Percentiles rank a stretch among this genome's conserved stretches.
Evolutionary conservation across 495 filamentous ascomycete genomes (phyloP).

Genomic region (Daldinia caldariorum): DNA sequence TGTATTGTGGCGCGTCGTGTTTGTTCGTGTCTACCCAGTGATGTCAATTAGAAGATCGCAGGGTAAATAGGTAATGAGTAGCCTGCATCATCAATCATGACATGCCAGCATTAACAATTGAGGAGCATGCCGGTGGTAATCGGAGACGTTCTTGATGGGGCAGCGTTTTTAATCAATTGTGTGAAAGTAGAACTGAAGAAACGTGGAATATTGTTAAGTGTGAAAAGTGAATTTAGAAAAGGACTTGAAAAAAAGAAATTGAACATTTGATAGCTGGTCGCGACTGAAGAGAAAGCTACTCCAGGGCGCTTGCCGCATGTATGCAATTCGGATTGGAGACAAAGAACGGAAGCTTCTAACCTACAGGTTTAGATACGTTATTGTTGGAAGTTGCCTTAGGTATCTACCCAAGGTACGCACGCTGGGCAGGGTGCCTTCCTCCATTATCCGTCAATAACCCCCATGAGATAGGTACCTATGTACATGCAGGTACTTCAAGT

Average conservation of each 20-base stretch:
- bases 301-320: slow-evolving; percentile 8
- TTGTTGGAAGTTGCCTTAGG: no score
- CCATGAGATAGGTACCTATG: slow-evolving; percentile 8
- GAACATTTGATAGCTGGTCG: slow-evolving; percentile 1
- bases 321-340: slow-evolving; percentile 5
- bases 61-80: slow-evolving; percentile 23
- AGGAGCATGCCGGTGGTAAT: neutral
- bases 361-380: neutral
- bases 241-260: slow-evolving; percentile 1
- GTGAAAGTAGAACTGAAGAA: neutral
- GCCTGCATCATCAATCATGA: slow-evolving; percentile 21
- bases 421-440: neutral
- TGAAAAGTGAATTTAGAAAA: slow-evolving; percentile 3
- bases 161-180: neutral
- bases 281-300: slow-evolving; percentile 20
- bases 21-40: slow-evolving; percentile 42
- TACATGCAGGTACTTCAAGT: slow-evolving; percentile 6
- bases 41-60: slow-evolving; percentile 47
- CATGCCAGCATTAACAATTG: slow-evolving; percentile 20
- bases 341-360: slow-evolving; percentile 22
- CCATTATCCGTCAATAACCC: slow-evolving; percentile 14
- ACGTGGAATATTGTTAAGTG: neutral
- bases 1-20: slow-evolving; percentile 4
- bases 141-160: neutral
- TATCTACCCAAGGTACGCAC: neutral